Conservation (phyloP, 495 filamentous ascomycete genomes). For the Neurospora sp. region DNA sequence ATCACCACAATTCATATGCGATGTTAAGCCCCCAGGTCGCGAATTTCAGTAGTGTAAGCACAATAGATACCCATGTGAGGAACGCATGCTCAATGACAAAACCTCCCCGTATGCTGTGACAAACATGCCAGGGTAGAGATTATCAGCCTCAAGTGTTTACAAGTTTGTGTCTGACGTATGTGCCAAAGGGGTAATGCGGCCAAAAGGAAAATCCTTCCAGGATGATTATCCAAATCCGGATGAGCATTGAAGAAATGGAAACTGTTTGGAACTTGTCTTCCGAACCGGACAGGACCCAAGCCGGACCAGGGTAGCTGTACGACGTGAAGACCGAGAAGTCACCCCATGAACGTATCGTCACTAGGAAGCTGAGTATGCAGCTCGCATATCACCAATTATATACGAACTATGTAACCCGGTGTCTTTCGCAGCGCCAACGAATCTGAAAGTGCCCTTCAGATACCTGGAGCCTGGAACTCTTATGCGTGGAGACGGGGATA, state of each 20-base stretch:
- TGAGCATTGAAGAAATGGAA: not conserved
- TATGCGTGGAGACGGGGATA: not conserved
- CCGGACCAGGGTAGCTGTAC: not conserved
- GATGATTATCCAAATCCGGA: not conserved
- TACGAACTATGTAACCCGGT: not conserved
- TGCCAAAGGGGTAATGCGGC: not conserved
- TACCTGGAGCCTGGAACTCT: too few species aligned
- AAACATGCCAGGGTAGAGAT: not conserved
- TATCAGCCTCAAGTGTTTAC: not conserved
- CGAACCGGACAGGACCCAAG: not conserved
- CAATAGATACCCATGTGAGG: not conserved
- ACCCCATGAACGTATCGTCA: not conserved
- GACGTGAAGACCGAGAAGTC: not conserved
- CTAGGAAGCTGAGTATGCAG: not conserved
- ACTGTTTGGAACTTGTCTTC: not conserved
- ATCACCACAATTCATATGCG: too few species aligned
- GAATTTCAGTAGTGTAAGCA: not conserved
- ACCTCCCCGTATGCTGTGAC: not conserved
- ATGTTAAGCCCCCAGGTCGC: not conserved
- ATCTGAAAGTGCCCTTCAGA: too few species aligned
- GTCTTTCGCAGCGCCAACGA: not conserved
- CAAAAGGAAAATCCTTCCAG: not conserved
- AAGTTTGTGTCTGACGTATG: not conserved
- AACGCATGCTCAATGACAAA: not conserved
- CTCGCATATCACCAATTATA: not conserved